These are phyloP conservation scores for Neophaeococcomyces mojaviensis DNA, from an alignment of 2,329 filamentous ascomycete species.

Conservation along the genomic window DNA sequence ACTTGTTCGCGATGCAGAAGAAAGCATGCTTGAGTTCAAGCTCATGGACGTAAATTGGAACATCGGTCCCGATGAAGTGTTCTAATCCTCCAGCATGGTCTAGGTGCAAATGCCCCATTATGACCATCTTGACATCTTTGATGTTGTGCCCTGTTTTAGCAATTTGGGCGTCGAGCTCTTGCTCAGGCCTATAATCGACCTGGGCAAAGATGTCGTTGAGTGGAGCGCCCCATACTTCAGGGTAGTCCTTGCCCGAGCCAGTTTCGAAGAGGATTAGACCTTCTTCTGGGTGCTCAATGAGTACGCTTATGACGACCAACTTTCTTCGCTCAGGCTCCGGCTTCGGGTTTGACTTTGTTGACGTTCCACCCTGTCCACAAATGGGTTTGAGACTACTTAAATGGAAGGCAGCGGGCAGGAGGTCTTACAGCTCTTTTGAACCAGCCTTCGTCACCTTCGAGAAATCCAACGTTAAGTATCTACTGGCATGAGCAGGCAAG, in stretches of 20 bases:
- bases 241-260: constrained; percentile 37
- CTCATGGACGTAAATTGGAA: constrained; percentile 43
- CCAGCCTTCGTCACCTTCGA: too few species aligned
- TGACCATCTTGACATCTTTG: constrained; percentile 40
- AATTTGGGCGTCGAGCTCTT: constrained; percentile 32
- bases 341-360: constrained; percentile 31
- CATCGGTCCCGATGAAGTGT: constrained; percentile 35
- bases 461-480: too few species aligned
- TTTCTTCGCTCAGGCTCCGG: constrained; percentile 37
- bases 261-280: constrained; percentile 42
- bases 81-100: constrained; percentile 44
- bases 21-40: constrained; percentile 41
- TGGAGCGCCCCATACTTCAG: constrained; percentile 30
- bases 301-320: constrained; percentile 34
- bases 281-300: constrained; percentile 39
- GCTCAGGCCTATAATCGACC: constrained; percentile 26
- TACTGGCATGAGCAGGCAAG: too few species aligned
- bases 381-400: too few species aligned
- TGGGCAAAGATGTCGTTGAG: constrained; percentile 35
- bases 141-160: constrained; percentile 35
- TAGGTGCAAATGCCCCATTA: constrained; percentile 42
- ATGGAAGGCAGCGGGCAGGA: too few species aligned
- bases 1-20: constrained; percentile 37
- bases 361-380: too few species aligned
- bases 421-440: too few species aligned